Evolutionary conservation across 371 early-diverging fungal species (phyloP).

Genomic region (Conidiobolus incongruus): DNA sequence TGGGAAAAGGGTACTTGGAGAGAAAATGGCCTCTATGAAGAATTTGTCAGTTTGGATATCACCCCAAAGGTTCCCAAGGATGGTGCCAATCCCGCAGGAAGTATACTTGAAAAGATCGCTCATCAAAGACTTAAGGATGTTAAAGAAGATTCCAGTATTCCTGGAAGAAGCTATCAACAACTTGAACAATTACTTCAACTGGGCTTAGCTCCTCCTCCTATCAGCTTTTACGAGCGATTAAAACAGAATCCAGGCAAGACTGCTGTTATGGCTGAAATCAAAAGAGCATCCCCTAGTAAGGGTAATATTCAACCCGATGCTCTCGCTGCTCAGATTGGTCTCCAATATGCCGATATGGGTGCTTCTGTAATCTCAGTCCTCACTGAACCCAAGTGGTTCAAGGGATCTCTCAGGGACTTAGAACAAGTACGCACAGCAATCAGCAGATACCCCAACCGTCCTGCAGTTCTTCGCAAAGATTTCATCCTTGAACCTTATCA

Average conservation of each 20-base stretch:
- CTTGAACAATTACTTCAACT: constrained; percentile 38
- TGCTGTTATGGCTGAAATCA: constrained; percentile 87
- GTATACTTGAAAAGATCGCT: constrained; percentile 43
- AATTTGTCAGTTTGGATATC: no score
- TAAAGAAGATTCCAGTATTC: constrained; percentile 30
- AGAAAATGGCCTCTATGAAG: constrained; percentile 17
- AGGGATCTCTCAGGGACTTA: constrained; percentile 77
- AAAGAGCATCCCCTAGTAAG: constrained; percentile 93
- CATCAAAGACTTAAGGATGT: constrained; percentile 63
- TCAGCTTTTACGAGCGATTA: constrained; percentile 54
- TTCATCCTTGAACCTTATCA: constrained; percentile 93
- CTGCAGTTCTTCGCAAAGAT: constrained; percentile 86
- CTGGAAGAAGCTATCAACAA: constrained; percentile 46
- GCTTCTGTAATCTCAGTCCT: constrained; percentile 85
- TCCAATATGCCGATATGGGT: constrained; percentile 66
- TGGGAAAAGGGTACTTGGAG: constrained; percentile 75
- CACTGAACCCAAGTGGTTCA: constrained; percentile 96
- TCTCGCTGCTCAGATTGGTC: constrained; percentile 66
- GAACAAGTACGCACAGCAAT: constrained; percentile 54
- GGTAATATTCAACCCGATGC: constrained; percentile 63
- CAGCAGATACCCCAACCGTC: constrained; percentile 35
- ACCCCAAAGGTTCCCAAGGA: no score
- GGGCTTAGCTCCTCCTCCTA: constrained; percentile 47
- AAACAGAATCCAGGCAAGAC: constrained; percentile 17
- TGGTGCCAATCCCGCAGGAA: no score